A percentile compares a stretch with the other conserved stretches of the same genome.
Evolutionary conservation across 257 asterid genomes (phyloP).

Genomic region (Plantago elongata): DNA sequence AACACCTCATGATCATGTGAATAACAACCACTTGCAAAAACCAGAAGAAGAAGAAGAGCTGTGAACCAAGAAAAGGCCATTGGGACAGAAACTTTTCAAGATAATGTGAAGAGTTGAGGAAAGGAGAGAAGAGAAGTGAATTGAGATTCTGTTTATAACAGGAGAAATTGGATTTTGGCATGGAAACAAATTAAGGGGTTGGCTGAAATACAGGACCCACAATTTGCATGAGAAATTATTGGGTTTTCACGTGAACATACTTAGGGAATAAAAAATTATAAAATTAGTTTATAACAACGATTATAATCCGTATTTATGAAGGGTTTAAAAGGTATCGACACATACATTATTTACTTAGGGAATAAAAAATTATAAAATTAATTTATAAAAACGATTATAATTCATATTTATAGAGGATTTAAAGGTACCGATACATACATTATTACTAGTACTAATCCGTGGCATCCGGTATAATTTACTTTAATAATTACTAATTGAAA

Average conservation of each 20-base stretch:
- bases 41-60: slow-evolving; percentile 18
- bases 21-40: slow-evolving; percentile 13
- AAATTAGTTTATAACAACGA: no score
- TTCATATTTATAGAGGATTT: no score
- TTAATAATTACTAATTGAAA: no score
- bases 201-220: slow-evolving; percentile 60
- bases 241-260: slow-evolving; percentile 77
- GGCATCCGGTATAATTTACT: no score
- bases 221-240: slow-evolving; percentile 87
- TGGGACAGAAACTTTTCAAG: not conserved
- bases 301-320: no score
- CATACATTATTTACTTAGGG: no score
- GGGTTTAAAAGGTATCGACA: no score
- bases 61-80: slow-evolving; percentile 17
- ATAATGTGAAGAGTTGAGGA: slow-evolving; percentile 3
- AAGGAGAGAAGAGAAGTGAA: slow-evolving; percentile 11
- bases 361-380: no score
- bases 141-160: slow-evolving; percentile 33
- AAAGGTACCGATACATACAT: no score
- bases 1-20: slow-evolving; percentile 16
- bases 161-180: slow-evolving; percentile 53
- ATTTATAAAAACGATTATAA: no score
- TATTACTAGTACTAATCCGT: no score
- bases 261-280: slow-evolving; percentile 4
- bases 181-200: slow-evolving; percentile 63